Percentiles rank a stretch among this genome's conserved stretches.
These are phyloP conservation scores for Aspergillus puulaauensis DNA, from an alignment of 2,329 filamentous ascomycete genomes.

Conservation along the genomic window DNA sequence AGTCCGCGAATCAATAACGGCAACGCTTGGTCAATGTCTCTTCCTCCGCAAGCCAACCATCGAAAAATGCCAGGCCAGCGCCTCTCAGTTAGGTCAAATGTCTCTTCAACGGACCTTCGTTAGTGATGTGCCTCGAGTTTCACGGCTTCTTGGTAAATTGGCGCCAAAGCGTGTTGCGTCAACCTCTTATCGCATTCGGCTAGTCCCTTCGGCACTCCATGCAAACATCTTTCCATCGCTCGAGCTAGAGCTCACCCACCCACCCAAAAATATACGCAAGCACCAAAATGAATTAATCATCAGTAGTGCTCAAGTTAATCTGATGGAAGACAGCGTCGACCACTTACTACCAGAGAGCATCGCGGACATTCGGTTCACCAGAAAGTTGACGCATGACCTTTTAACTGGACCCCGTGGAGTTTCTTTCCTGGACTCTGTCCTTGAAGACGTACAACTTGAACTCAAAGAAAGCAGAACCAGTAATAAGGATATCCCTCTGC, in stretches of 20 bases:
- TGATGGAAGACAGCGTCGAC: constrained; percentile 33
- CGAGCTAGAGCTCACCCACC: constrained; percentile 29
- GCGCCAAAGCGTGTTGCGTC: constrained; percentile 12
- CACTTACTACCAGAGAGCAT: constrained; percentile 40
- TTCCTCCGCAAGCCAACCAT: constrained; percentile 29
- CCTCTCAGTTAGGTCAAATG: constrained; percentile 30
- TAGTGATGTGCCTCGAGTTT: constrained; percentile 33
- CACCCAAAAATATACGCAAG: background rate
- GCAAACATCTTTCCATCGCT: constrained; percentile 29
- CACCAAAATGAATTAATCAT: constrained; percentile 19
- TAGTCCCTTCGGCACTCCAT: constrained; percentile 31
- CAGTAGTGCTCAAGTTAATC: constrained; percentile 30
- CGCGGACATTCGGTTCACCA: constrained; percentile 41
- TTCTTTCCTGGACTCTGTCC: constrained; percentile 21
- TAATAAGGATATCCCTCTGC: constrained; percentile 21
- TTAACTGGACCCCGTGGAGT: constrained; percentile 11
- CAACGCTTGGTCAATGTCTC: constrained; percentile 40
- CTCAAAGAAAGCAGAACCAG: constrained; percentile 16
- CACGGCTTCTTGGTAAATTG: constrained; percentile 32
- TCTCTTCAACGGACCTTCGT: constrained; percentile 33
- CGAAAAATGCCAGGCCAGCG: constrained; percentile 23
- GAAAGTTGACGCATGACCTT: constrained; percentile 31
- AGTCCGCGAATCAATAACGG: constrained; percentile 35
- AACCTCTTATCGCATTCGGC: constrained; percentile 29
- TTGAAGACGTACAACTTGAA: constrained; percentile 19